A percentile compares a stretch with the other conserved stretches of the same genome.
Conservation (phyloP, 2,329 filamentous ascomycete species). For the Alternaria burnsii region DNA sequence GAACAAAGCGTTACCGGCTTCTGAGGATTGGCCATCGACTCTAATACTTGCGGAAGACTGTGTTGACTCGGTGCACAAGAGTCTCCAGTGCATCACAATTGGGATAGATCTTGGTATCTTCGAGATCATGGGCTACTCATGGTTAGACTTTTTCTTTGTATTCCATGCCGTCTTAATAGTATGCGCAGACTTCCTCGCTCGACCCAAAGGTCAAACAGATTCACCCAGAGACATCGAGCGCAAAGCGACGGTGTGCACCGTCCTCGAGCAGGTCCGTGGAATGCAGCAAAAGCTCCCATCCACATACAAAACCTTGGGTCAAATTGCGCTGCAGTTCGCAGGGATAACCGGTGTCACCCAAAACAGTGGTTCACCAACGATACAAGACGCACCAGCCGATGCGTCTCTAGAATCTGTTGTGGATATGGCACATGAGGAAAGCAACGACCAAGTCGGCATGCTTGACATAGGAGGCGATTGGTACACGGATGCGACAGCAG, state of each 20-base stretch:
- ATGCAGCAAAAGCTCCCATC: slow-evolving; percentile 31
- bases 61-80: slow-evolving; percentile 35
- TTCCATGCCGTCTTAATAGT: slow-evolving; percentile 38
- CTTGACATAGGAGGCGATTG: slow-evolving; percentile 32
- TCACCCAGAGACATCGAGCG: slow-evolving; percentile 30
- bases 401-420: slow-evolving; percentile 7
- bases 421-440: slow-evolving; percentile 14
- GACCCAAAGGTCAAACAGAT: slow-evolving; percentile 28
- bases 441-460: slow-evolving; percentile 17
- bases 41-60: slow-evolving; percentile 37
- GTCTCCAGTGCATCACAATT: slow-evolving; percentile 31
- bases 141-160: slow-evolving; percentile 37
- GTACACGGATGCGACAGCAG: slow-evolving; percentile 31
- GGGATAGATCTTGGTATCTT: slow-evolving; percentile 25
- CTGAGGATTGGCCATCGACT: slow-evolving; percentile 24
- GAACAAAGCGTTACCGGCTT: slow-evolving; percentile 9
- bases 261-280: slow-evolving; percentile 25
- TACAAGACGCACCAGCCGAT: slow-evolving; percentile 3
- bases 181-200: slow-evolving; percentile 39
- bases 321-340: slow-evolving; percentile 37
- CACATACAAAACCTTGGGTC: slow-evolving; percentile 31
- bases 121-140: slow-evolving; percentile 30
- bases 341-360: slow-evolving; percentile 31
- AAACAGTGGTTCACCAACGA: slow-evolving; percentile 12
- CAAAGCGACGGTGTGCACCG: slow-evolving; percentile 30